Evolutionary conservation across 257 asterid species (phyloP), one percentile per base, ranked within the genome.

Genomic region (Penstemon davidsonii): DNA sequence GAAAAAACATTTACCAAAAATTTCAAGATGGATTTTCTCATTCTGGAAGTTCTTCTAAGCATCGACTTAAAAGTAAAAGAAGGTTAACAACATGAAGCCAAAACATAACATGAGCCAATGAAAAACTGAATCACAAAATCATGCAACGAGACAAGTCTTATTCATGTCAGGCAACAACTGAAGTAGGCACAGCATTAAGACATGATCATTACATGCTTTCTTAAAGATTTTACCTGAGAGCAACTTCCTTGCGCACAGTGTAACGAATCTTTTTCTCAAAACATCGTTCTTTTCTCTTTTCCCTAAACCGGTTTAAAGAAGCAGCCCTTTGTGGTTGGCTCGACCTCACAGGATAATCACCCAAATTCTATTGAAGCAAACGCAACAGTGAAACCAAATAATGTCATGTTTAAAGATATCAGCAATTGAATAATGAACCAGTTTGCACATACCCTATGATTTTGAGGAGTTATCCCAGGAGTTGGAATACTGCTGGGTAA

Each of bases 231-330:
- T 83, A 94, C 99, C 97, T 88, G 70, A 88, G 89, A 44, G 99
- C 99, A 83, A 94, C 99, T 83, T 94, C 99, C 84, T 91, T 90
- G 73, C 99, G 85, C 62, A 94, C 99, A 39, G 89, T 84, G 70
- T 94, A 94, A 7, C 99, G 96, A 41, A 90, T 93, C 80, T 88
- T 93, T 82, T 93, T 93, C 60, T 90, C 97, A 69, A 87, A 93
- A 78, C 99, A 93, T 36, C 99, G 76, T 44, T 90, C 99, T 83
- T 93, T 90, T 77, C 92, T 84, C 84, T 90, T 93, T 69, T 93
- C 97, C 63, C 99, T 84, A 73, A 93, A 93, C 39, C 97, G 84
- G 74, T 86, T 87, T 76, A 90, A 88, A 70, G 96, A 94, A 67
- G 96, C 97, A 76, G 88, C 97, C 66, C 99, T 80, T 66, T 90